Percentiles rank a stretch among this genome's conserved stretches.
These are phyloP conservation scores for Mortierella sp. DNA, from an alignment of 371 early-diverging fungal genomes.

Conservation along the genomic window DNA sequence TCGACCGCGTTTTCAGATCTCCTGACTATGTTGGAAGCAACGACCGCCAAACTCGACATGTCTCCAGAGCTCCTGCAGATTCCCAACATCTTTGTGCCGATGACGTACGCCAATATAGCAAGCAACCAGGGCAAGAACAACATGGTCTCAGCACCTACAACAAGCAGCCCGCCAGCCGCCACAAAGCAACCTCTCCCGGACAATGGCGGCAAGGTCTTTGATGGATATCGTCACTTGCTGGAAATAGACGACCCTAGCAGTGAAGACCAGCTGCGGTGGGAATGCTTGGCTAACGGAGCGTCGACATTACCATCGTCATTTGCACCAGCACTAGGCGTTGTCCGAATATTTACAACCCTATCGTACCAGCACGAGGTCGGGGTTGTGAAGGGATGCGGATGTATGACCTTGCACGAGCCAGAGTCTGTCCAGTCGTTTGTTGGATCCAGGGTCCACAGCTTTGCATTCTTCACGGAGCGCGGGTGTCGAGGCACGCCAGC, in stretches of 20 bases:
- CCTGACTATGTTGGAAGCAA: background rate
- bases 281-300: background rate
- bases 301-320: background rate
- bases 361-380: background rate
- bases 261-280: background rate
- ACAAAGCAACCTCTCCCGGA: background rate
- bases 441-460: background rate
- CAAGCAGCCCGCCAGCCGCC: background rate
- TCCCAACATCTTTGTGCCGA: background rate
- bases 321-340: background rate
- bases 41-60: background rate
- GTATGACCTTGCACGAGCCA: slow-evolving; percentile 4
- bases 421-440: background rate
- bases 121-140: background rate
- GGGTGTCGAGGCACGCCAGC: background rate
- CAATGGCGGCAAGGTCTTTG: background rate
- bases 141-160: background rate
- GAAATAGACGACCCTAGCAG: background rate
- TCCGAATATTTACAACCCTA: background rate
- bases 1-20: background rate
- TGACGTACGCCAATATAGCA: background rate
- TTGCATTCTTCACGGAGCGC: background rate
- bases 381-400: background rate
- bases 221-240: background rate
- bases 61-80: background rate